Base-by-base conservation (phyloP, 345 rosid species). In the Abelmoschus esculentus region DNA sequence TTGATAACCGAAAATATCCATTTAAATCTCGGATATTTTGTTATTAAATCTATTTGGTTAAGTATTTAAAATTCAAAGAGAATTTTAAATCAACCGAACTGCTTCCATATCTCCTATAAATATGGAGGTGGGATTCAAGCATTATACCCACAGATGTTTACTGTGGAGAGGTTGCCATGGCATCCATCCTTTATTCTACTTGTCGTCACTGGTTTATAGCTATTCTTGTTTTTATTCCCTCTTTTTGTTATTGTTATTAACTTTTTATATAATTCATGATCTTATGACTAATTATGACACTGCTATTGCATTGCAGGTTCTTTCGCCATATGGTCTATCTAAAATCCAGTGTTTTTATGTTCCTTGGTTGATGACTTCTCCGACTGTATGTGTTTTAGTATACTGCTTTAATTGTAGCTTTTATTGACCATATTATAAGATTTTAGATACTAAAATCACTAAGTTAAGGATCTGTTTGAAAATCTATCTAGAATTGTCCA, bases 281-380 rank as follows among this genome's bases (percentile, higher is more conserved):
- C 66, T 8, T 38, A 38, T 38, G 28, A 19, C 50, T 38, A 17
- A 1, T 38, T 46, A 18, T 62, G 50, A 3, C 50, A 40, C 9
- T 63, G 67, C 55, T 66, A 44, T 19, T 46, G 61, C 9, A 58
- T 58, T 58, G 18, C 62, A 58, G 62, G 62, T 58, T 14, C 40
- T 58, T 58, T 58, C 62, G 6, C 40, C 62, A 58, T 29, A 58
- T 58, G 18, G 40, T 58, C 14, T 58, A 29, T 29, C 9, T 17
- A 12, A 17, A 61, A 6, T 61, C 47, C 4, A 14, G 19, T 58
- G 32, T 58, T 34, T 14, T 8, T 12, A 61, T 61, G 66, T 59
- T 59, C 38, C 63, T 31, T 59, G 14, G 38, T 29, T 13, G 38
- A 28, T 31, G 61, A 57, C 7, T 22, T 57, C 10, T 13, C 7